phyloP scores from a whole-genome alignment of 495 filamentous ascomycete genomes.

The Penicilliopsis zonata region DNA sequence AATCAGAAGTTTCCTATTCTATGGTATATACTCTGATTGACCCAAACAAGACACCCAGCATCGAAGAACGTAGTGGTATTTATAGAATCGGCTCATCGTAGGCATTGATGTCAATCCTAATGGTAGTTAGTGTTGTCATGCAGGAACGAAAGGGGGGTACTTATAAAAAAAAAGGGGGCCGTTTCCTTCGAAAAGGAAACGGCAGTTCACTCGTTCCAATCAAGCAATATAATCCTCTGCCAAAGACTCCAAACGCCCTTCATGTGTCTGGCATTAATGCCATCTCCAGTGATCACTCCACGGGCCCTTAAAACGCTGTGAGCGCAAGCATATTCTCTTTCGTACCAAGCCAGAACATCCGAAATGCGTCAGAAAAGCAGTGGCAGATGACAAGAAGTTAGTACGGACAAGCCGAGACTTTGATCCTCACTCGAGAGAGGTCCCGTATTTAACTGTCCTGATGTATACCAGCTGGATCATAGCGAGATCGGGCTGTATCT shows the following conservation, averaged over 20 bases:
- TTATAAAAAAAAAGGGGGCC: conserved; percentile 57
- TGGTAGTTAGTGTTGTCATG: conserved; percentile 19
- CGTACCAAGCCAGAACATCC: conserved; percentile 4
- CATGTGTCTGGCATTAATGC: conserved; percentile 18
- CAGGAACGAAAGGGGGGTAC: conserved; percentile 22
- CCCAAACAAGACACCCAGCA: too few relatives aligned
- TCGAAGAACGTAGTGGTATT: too few relatives aligned
- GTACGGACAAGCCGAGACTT: conserved; percentile 82
- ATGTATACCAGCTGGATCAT: not conserved
- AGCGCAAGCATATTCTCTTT: conserved; percentile 23
- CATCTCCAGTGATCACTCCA: conserved; percentile 4
- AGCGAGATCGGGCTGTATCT: not conserved
- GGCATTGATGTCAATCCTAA: not conserved
- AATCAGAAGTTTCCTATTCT: too few relatives aligned
- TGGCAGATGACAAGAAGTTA: conserved; percentile 4
- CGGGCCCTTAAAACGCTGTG: conserved; percentile 1
- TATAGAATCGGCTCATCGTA: too few relatives aligned
- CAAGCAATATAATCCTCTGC: conserved; percentile 10
- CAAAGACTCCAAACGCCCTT: conserved; percentile 29
- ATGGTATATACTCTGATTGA: too few relatives aligned
- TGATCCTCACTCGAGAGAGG: conserved; percentile 95
- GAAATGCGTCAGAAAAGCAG: conserved; percentile 3
- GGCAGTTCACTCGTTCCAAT: conserved; percentile 16
- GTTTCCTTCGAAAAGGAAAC: conserved; percentile 31
- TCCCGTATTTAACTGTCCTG: too few relatives aligned